Evolutionary conservation across 1,139 yeast species (phyloP).

Genomic region (Saccharomyces hybrid): DNA sequence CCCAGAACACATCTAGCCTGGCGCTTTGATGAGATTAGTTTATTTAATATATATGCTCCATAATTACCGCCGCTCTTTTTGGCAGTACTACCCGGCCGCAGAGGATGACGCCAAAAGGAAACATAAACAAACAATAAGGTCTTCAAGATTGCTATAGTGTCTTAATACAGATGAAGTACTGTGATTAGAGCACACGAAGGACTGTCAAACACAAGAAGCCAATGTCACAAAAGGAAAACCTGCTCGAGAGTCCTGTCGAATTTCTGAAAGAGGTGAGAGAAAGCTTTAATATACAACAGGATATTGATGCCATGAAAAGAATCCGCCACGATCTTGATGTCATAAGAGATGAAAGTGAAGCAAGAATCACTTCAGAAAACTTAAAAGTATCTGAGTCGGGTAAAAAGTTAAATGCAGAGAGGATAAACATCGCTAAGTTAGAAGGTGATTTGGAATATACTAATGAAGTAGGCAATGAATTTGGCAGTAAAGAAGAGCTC

Average conservation of each 20-base stretch:
- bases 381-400: conserved; percentile 9
- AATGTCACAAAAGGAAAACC: conserved; percentile 20
- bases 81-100: neutral
- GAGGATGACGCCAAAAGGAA: neutral
- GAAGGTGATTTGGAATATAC: conserved; percentile 9
- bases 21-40: neutral
- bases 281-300: conserved; percentile 21
- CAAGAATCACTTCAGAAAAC: conserved; percentile 9
- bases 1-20: neutral
- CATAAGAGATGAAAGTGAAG: conserved; percentile 10
- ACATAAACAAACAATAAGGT: neutral
- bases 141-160: neutral
- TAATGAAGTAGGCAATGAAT: conserved; percentile 13
- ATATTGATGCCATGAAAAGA: conserved; percentile 13
- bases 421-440: conserved; percentile 7
- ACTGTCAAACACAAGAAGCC: neutral
- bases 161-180: neutral
- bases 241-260: conserved; percentile 19
- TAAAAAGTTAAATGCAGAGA: conserved; percentile 7
- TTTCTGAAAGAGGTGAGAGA: conserved; percentile 22
- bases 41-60: neutral
- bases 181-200: neutral
- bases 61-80: too few species aligned
- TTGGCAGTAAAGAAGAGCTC: conserved; percentile 14
- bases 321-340: conserved; percentile 14